Base-by-base conservation (phyloP, 345 rosid genomes). In the Eucalyptus urophylla region DNA sequence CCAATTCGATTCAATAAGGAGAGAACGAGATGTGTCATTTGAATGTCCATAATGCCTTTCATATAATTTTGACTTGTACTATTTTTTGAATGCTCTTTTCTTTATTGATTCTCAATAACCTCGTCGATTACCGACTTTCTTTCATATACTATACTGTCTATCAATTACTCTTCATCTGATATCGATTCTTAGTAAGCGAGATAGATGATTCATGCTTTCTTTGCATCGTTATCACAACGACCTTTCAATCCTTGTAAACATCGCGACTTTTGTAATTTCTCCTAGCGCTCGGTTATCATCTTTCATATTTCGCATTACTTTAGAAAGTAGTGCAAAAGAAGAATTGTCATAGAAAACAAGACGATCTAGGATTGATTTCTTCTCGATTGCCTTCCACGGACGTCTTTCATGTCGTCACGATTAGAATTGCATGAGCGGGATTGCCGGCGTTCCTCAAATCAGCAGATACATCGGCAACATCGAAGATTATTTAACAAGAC, bases 121-220 rank as follows among this genome's bases (percentile, higher is more conserved):
- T 72, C 14, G 5, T 72, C 45, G 19, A 72, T 72, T 33, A 19
- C 3, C 11, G 4, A 72, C 44, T 72, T 33, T 4, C 5, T 72
- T 69, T 0, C 0, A 33, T 31, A 17, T 31, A 19, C 0, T 53
- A 53, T 53, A 69, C 0, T 3, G 4, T 19, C 12, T 8, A 67
- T 31, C 21, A 31, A 67, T 67, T 69, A 69, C 2, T 69, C 7
- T 16, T 69, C 25, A 17, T 33, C 8, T 33, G 11, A 69, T 69
- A 12, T 3, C 1, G 13, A 69, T 17, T 69, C 7, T 31, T 31
- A 1, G 0, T 1, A 72, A 17, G 4, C 5, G 2, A 72, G 24
- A 33, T 33, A 33, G 4, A 33, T 33, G 44, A 0, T 69, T 9
- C 13, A 17, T 69, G 45, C 45, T 33, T 72, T 72, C 4, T 33